These are phyloP conservation scores for Epichloe brachyelytri DNA, from an alignment of 2,329 filamentous ascomycete genomes.

Conservation along the genomic window DNA sequence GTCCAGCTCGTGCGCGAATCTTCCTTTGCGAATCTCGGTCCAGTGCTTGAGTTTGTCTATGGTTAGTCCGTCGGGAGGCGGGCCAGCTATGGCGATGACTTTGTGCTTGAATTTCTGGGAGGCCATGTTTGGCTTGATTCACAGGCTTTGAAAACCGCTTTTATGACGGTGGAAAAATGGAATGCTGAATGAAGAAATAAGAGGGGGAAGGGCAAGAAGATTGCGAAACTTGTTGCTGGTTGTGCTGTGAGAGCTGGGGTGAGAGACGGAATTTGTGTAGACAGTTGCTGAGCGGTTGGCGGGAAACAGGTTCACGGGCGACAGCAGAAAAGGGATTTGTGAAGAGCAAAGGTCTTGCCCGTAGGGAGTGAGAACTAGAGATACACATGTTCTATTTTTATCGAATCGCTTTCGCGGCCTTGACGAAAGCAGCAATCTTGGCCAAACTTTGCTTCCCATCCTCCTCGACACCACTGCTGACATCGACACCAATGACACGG, in stretches of 20 bases:
- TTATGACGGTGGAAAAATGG: too few relatives aligned
- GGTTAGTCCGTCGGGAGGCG: constrained; percentile 36
- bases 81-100: constrained; percentile 44
- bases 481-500: constrained; percentile 72
- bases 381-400: constrained; percentile 15
- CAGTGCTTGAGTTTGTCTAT: constrained; percentile 50
- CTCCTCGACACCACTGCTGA: constrained; percentile 86
- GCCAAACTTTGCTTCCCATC: constrained; percentile 67
- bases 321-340: not conserved
- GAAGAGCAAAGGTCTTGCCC: not conserved
- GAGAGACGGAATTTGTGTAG: not conserved
- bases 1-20: constrained; percentile 37
- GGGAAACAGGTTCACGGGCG: too few relatives aligned
- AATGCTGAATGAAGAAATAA: not conserved
- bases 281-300: not conserved
- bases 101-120: not conserved
- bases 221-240: not conserved
- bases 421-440: constrained; percentile 72
- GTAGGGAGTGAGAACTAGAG: too few relatives aligned
- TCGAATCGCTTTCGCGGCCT: constrained; percentile 52
- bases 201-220: not conserved
- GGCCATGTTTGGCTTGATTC: not conserved
- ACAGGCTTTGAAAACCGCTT: not conserved
- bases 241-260: not conserved
- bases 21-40: constrained; percentile 50